Conservation (phyloP, 495 filamentous ascomycete species). For the Immersiella caudata region DNA sequence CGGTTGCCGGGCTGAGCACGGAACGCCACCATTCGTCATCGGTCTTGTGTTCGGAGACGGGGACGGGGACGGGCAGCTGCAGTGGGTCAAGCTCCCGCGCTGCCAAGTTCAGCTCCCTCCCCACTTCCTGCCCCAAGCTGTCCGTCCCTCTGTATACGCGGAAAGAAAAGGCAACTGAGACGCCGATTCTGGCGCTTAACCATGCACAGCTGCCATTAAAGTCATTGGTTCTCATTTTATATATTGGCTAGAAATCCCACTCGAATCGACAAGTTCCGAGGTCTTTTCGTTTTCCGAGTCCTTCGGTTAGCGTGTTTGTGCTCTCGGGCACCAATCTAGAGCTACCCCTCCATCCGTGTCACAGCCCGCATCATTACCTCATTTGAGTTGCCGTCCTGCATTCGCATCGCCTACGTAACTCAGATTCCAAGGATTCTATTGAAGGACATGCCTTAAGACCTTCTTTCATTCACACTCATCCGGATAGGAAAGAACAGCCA, state of each 20-base stretch:
- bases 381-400: neutral
- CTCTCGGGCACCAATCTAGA: neutral
- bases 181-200: neutral
- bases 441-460: neutral
- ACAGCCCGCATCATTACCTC: neutral
- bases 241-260: neutral
- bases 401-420: neutral
- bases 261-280: neutral
- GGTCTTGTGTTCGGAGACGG: neutral
- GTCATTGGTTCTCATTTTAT: neutral
- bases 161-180: neutral
- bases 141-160: neutral
- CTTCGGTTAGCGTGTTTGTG: neutral
- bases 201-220: neutral
- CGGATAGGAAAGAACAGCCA: neutral
- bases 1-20: neutral
- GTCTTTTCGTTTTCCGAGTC: neutral
- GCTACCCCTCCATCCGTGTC: neutral
- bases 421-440: neutral
- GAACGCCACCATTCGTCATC: slow-evolving; percentile 7
- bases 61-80: neutral
- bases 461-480: neutral
- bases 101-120: neutral
- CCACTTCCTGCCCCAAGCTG: neutral
- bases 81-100: neutral